Evolutionary conservation across 148 eudicot genomes (phyloP).

Genomic region (Limonium bicolor): DNA sequence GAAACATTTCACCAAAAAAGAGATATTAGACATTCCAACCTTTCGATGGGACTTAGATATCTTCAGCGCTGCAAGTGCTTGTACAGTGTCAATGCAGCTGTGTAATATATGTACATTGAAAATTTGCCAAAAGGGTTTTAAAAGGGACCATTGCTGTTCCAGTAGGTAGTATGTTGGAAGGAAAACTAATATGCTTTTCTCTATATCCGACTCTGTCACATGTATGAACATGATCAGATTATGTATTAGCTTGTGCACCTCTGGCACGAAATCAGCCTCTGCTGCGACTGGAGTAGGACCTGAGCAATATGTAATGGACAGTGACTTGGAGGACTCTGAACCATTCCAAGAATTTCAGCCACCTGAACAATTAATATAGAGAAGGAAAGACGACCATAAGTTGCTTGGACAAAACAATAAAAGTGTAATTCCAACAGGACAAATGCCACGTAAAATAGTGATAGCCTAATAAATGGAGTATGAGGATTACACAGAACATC

Average conservation of each 20-base stretch:
- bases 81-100: slow-evolving; percentile 74
- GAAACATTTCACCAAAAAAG: slow-evolving; percentile 6
- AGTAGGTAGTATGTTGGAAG: slow-evolving; percentile 79
- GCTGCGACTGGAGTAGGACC: slow-evolving; percentile 45
- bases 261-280: slow-evolving; percentile 41
- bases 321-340: slow-evolving; percentile 17
- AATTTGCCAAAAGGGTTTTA: slow-evolving; percentile 37
- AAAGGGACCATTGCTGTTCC: slow-evolving; percentile 71
- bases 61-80: slow-evolving; percentile 80
- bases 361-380: no score
- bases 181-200: slow-evolving; percentile 80
- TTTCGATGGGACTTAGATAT: slow-evolving; percentile 78
- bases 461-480: no score
- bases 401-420: no score
- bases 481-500: no score
- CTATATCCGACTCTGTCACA: slow-evolving; percentile 70
- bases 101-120: slow-evolving; percentile 89
- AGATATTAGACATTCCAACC: slow-evolving; percentile 19
- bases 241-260: slow-evolving; percentile 60
- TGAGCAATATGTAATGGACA: slow-evolving; percentile 50
- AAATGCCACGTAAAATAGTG: no score
- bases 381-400: no score
- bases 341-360: slow-evolving; percentile 44
- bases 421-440: no score
- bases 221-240: slow-evolving; percentile 62